Conservation (phyloP, 1,284 basidiomycete genomes). For the Filobasidium uniguttulatum region DNA sequence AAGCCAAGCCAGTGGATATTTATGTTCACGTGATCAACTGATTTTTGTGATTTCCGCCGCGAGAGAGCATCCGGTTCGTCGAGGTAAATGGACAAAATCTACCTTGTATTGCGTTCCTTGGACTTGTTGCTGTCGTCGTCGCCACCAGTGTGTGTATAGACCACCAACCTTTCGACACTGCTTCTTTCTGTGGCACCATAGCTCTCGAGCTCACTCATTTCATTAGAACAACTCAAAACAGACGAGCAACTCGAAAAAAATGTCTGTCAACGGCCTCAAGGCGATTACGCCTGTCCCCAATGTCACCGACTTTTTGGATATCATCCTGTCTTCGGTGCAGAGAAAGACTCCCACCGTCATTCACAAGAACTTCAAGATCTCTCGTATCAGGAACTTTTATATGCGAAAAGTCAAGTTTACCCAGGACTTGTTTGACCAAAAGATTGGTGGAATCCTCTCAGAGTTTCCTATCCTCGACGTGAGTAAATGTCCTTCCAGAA, state of each 20-base stretch:
- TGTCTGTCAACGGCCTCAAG: slow-evolving; percentile 50
- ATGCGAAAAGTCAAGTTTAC: slow-evolving; percentile 99
- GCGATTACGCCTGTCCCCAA: slow-evolving; percentile 95
- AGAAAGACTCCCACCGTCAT: slow-evolving; percentile 47
- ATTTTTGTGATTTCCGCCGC: too few relatives aligned
- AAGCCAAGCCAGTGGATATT: too few relatives aligned
- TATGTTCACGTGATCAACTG: too few relatives aligned
- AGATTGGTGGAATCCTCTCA: slow-evolving; percentile 78
- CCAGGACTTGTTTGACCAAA: slow-evolving; percentile 94
- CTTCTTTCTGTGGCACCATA: too few relatives aligned
- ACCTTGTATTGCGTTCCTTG: too few relatives aligned
- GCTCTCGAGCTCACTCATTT: too few relatives aligned
- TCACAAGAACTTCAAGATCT: slow-evolving; percentile 97
- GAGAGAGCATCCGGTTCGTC: too few relatives aligned
- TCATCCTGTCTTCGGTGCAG: slow-evolving; percentile 41
- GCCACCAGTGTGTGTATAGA: too few relatives aligned
- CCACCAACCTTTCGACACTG: too few relatives aligned
- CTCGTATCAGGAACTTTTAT: slow-evolving; percentile 50
- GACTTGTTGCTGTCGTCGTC: too few relatives aligned
- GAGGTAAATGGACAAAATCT: too few relatives aligned
- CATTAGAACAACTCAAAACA: too few relatives aligned
- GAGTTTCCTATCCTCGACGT: slow-evolving; percentile 98
- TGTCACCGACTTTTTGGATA: slow-evolving; percentile 87
- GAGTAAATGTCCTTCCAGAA: slow-evolving; percentile 28
- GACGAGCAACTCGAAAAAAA: not conserved